Evolutionary conservation across 768 basidiomycete species (phyloP).

Genomic region (button mushroom (Agaricus bisporus)): DNA sequence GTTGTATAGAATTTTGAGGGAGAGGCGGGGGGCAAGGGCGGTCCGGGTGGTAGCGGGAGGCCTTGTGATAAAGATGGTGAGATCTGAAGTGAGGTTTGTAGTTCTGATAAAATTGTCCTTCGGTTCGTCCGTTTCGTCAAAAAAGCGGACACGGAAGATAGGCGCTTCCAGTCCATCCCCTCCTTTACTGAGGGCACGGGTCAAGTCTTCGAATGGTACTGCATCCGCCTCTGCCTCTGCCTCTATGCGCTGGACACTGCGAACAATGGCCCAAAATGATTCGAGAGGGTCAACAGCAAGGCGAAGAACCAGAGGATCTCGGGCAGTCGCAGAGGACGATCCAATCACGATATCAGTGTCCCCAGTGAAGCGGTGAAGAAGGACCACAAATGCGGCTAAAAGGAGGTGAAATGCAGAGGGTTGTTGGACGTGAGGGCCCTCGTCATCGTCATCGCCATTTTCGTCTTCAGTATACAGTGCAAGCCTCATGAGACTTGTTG

Average conservation of each 20-base stretch:
- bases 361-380: constrained; percentile 92
- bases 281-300: constrained; percentile 78
- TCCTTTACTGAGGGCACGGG: constrained; percentile 59
- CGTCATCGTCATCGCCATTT: constrained; percentile 43
- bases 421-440: constrained; percentile 27
- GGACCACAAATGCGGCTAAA: constrained; percentile 84
- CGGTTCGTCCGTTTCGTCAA: constrained; percentile 80
- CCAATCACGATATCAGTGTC: constrained; percentile 93
- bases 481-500: constrained; percentile 76
- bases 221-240: constrained; percentile 76
- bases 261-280: constrained; percentile 85
- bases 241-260: constrained; percentile 80
- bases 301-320: constrained; percentile 79
- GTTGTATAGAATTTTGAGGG: constrained; percentile 87
- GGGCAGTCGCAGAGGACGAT: constrained; percentile 70
- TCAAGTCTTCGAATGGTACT: constrained; percentile 74
- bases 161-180: constrained; percentile 57
- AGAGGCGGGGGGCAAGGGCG: constrained; percentile 67
- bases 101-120: constrained; percentile 70
- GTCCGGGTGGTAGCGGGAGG: constrained; percentile 62
- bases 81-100: constrained; percentile 84
- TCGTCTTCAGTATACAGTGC: constrained; percentile 64
- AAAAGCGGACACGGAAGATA: constrained; percentile 93
- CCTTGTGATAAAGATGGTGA: constrained; percentile 83
- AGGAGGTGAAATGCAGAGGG: constrained; percentile 90